Conservation (phyloP, 2,329 filamentous ascomycete genomes). For the Ophiostoma ulmi region DNA sequence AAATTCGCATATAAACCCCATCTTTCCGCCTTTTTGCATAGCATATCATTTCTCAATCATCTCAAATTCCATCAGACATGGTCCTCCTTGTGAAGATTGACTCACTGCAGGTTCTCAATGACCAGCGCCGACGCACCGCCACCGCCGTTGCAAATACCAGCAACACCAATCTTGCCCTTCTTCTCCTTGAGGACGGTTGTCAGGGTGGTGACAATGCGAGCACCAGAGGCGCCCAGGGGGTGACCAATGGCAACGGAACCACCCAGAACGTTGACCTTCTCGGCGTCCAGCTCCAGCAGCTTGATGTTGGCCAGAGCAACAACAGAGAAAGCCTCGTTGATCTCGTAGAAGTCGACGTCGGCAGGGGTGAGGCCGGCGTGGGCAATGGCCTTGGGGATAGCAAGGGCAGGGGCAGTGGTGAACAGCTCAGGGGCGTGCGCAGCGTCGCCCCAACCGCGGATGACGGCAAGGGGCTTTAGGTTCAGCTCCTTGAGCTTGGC, state of each 20-base stretch:
- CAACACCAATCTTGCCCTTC: slow-evolving; percentile 87
- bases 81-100: slow-evolving; percentile 15
- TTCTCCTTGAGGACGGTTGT: slow-evolving; percentile 84
- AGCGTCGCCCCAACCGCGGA: slow-evolving; percentile 94
- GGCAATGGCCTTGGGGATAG: slow-evolving; percentile 95
- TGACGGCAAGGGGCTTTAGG: slow-evolving; percentile 90
- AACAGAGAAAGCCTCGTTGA: slow-evolving; percentile 98
- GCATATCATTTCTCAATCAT: neutral
- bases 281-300: slow-evolving; percentile 69
- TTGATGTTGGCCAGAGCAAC: slow-evolving; percentile 96
- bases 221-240: slow-evolving; percentile 87
- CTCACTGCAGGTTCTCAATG: slow-evolving; percentile 66
- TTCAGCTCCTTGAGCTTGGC: slow-evolving; percentile 87
- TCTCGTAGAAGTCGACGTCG: slow-evolving; percentile 89
- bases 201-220: slow-evolving; percentile 85
- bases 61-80: neutral
- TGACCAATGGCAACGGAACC: slow-evolving; percentile 95
- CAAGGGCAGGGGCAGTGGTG: slow-evolving; percentile 86
- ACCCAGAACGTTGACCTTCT: slow-evolving; percentile 92
- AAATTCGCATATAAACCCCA: neutral
- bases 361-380: slow-evolving; percentile 77
- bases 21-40: neutral
- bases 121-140: slow-evolving; percentile 92
- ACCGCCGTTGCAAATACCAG: slow-evolving; percentile 96
- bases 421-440: slow-evolving; percentile 89